A percentile compares a stretch with the other conserved stretches of the same genome.
These are phyloP conservation scores for Leccinum griseonigrum DNA, from an alignment of 1,284 basidiomycete genomes.

Conservation along the genomic window DNA sequence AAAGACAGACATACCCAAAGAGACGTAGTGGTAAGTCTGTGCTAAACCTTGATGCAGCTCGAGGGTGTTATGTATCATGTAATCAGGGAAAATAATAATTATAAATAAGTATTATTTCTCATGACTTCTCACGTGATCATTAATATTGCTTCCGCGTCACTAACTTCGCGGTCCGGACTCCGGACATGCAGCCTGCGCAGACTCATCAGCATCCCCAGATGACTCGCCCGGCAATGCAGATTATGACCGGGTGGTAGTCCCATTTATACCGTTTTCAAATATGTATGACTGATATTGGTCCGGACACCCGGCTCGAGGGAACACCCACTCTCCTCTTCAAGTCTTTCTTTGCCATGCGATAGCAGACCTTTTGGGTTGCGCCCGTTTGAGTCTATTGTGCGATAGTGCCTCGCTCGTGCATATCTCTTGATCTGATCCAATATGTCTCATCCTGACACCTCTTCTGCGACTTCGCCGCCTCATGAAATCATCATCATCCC, in stretches of 20 bases:
- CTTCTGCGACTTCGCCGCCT: slow-evolving; percentile 29
- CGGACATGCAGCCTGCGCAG: slow-evolving; percentile 3
- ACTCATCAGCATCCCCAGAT: slow-evolving; percentile 6
- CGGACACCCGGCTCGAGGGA: slow-evolving; percentile 24
- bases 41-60: not conserved
- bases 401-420: slow-evolving; percentile 6
- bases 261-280: slow-evolving; percentile 7
- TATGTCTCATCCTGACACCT: slow-evolving; percentile 21
- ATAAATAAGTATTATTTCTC: slow-evolving; percentile 3
- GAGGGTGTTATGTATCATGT: slow-evolving; percentile 17
- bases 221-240: slow-evolving; percentile 6
- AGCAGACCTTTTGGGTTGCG: not conserved
- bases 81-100: slow-evolving; percentile 12
- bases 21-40: not conserved
- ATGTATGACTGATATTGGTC: slow-evolving; percentile 17
- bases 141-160: no score
- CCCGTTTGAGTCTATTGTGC: slow-evolving; percentile 21
- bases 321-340: not conserved
- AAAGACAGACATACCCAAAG: slow-evolving; percentile 15
- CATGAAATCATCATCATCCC: slow-evolving; percentile 56
- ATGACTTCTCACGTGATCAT: not conserved
- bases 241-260: slow-evolving; percentile 3
- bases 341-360: slow-evolving; percentile 1
- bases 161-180: not conserved
- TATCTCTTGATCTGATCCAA: not conserved